phyloP scores from a whole-genome alignment of 768 basidiomycete species.

The Suillus tomentosus region DNA sequence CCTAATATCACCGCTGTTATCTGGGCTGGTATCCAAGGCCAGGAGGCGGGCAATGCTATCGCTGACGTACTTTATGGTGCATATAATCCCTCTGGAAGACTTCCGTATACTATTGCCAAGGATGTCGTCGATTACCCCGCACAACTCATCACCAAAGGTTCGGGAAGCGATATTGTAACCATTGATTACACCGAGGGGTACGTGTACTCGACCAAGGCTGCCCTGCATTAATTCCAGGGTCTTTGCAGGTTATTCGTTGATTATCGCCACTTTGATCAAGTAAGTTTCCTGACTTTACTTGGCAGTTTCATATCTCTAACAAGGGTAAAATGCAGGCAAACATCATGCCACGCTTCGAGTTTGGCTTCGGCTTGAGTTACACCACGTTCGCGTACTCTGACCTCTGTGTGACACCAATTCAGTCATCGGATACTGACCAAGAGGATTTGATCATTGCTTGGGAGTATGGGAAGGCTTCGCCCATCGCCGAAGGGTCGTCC shows the following conservation, averaged over 20 bases:
- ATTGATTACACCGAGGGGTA: constrained; percentile 61
- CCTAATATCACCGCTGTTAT: constrained; percentile 74
- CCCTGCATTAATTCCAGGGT: constrained; percentile 8
- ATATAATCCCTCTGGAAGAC: constrained; percentile 66
- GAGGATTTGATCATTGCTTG: constrained; percentile 41
- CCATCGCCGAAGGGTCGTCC: constrained; percentile 53
- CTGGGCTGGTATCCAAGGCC: constrained; percentile 68
- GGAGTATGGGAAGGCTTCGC: constrained; percentile 54
- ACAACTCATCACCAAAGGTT: constrained; percentile 43
- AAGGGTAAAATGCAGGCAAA: constrained; percentile 45
- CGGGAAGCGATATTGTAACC: constrained; percentile 16
- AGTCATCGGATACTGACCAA: constrained; percentile 27
- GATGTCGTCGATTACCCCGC: constrained; percentile 57
- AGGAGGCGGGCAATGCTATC: constrained; percentile 70
- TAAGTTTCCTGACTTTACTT: constrained; percentile 32
- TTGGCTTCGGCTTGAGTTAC: constrained; percentile 44
- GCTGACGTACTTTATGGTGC: constrained; percentile 70
- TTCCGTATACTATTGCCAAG: constrained; percentile 80
- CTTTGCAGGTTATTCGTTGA: constrained; percentile 55
- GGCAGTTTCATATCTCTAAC: background rate
- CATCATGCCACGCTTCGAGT: constrained; percentile 65
- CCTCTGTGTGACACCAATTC: constrained; percentile 39
- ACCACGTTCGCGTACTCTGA: constrained; percentile 44
- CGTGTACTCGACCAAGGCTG: constrained; percentile 12
- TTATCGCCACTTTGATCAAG: constrained; percentile 63